A percentile compares a stretch with the other conserved stretches of the same genome.
Evolutionary conservation across 345 rosid species (phyloP).

Genomic region (Abelmoschus esculentus): DNA sequence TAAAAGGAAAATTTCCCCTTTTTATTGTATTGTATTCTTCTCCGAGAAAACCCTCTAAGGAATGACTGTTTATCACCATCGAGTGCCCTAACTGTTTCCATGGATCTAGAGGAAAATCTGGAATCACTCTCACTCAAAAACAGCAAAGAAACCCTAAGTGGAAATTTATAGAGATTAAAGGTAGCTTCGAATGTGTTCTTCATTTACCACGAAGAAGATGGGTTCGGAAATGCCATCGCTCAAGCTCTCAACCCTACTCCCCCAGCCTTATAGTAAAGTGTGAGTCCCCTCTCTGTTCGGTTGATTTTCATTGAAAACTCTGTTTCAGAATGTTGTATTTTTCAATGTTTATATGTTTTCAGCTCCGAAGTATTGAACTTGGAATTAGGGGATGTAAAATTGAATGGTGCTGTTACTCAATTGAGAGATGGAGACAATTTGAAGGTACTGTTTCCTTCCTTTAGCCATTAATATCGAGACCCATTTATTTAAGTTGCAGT

Average conservation of each 20-base stretch:
- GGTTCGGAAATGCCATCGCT: conserved; percentile 37
- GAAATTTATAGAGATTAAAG: conserved; percentile 27
- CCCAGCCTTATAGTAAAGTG: conserved; percentile 37
- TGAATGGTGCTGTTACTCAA: conserved; percentile 42
- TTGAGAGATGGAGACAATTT: conserved; percentile 43
- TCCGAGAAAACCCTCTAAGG: neutral
- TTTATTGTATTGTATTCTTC: neutral
- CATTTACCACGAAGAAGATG: conserved; percentile 44
- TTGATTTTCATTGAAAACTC: neutral
- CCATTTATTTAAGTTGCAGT: neutral
- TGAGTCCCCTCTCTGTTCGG: conserved; percentile 22
- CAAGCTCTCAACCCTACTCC: conserved; percentile 40
- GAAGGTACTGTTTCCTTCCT: conserved; percentile 35
- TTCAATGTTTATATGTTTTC: conserved; percentile 5
- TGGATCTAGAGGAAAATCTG: conserved; percentile 7
- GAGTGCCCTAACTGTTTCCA: neutral
- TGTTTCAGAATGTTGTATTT: neutral
- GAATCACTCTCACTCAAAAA: conserved; percentile 9
- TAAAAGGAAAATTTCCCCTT: neutral
- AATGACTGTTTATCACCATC: neutral
- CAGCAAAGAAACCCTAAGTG: neutral
- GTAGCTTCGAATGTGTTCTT: conserved; percentile 49
- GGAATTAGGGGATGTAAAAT: conserved; percentile 33
- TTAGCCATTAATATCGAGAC: neutral
- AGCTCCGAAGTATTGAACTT: conserved; percentile 58